These are phyloP conservation scores for Vigna trinervia DNA, from an alignment of 306 rosid species.

Conservation along the genomic window DNA sequence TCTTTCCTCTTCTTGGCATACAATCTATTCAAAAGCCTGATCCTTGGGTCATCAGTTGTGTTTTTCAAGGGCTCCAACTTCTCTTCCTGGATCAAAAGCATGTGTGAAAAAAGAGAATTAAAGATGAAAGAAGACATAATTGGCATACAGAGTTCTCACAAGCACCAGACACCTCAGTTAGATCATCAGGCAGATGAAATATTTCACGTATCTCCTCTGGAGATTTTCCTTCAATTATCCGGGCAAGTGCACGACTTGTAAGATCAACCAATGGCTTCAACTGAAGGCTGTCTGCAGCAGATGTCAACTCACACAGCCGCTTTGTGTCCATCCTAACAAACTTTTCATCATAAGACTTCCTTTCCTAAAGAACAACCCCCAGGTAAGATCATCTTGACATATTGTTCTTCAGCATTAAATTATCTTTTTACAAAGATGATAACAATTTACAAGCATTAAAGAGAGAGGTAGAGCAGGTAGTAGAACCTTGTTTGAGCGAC, in stretches of 20 bases:
- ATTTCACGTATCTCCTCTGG: conserved; percentile 96
- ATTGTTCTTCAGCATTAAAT: conserved; percentile 25
- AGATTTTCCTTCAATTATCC: conserved; percentile 91
- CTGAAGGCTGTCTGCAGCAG: conserved; percentile 94
- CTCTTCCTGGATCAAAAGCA: conserved; percentile 79
- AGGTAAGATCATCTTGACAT: conserved; percentile 39
- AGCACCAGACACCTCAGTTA: conserved; percentile 85
- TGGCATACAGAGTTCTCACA: conserved; percentile 44
- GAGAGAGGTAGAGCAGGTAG: conserved; percentile 28
- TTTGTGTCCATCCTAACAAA: conserved; percentile 89
- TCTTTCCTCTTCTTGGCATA: conserved; percentile 96
- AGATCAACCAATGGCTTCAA: conserved; percentile 96
- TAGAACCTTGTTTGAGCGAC: conserved; percentile 91
- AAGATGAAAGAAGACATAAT: conserved; percentile 35
- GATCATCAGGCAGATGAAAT: conserved; percentile 95
- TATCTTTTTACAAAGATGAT: conserved; percentile 8
- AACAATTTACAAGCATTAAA: conserved; percentile 31
- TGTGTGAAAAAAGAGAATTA: conserved; percentile 44
- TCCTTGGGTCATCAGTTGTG: conserved; percentile 88
- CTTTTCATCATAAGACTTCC: conserved; percentile 82
- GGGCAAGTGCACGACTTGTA: conserved; percentile 94
- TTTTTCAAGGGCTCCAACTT: conserved; percentile 90
- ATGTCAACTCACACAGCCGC: conserved; percentile 85
- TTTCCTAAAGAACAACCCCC: conserved; percentile 65
- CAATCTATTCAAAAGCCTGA: conserved; percentile 88